Base-by-base conservation (phyloP, 805 yeast genomes). In the Cyberlindnera suaveolens region DNA sequence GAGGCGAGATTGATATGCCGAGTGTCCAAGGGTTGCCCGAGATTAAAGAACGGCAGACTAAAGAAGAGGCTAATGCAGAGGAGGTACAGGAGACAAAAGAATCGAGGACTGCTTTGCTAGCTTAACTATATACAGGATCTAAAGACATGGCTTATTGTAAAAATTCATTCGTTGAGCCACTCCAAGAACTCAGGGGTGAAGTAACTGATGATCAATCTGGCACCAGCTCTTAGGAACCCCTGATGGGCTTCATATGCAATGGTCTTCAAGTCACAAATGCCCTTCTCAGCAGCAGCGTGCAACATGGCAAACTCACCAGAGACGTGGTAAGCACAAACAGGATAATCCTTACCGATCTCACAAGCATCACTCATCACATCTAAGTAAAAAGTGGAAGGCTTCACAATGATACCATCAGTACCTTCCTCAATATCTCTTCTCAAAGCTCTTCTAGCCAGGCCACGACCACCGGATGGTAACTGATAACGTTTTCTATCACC, bases 281-380 rank as follows among this genome's bases (percentile, higher is more conserved):
- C 95, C 72, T 89, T 89, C 58, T 89, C 97, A 27, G 97, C 97
- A 41, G 96, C 98, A 7, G 99, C 99, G 60, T 90, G 96, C 50
- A 93, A 66, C 99, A 93, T 93, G 29, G 98, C 97, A 60, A 77
- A 93, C 66, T 93, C 99, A 34, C 99, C 99, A 61, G 91, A 80
- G 19, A 93, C 99, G 64, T 93, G 99, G 66, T 93, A 93, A 23
- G 95, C 90, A 57, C 96, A 88, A 41, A 93, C 70, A 23, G 99
- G 99, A 54, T 85, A 78, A 61, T 93, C 93, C 40, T 68, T 64
- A 58, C 96, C 86, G 41, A 90, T 72, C 56, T 77, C 80, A 32
- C 90, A 71, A 0, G 99, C 96, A 58, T 93, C 96, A 44, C 82
- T 74, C 65, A 93, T 84, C 41, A 93, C 75, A 61, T 93, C 99